Percentiles rank a stretch among this genome's conserved stretches.
phyloP scores from a whole-genome alignment of 2,329 filamentous ascomycete species.

The Ceratocystis huliohia region DNA sequence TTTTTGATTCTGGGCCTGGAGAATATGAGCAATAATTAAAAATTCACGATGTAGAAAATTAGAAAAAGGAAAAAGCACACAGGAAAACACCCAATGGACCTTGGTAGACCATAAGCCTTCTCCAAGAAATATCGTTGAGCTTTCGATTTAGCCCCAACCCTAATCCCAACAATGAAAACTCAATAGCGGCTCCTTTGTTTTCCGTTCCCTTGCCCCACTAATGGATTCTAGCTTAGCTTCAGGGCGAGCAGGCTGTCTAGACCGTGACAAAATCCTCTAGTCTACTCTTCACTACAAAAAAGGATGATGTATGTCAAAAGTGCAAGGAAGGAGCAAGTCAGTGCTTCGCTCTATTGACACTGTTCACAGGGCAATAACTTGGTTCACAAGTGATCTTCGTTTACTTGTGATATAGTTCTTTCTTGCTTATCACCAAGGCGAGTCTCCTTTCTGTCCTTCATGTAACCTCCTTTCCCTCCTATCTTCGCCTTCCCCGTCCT shows the following conservation, averaged over 20 bases:
- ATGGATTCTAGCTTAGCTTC: neutral
- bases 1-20: too few species aligned
- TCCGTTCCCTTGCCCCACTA: neutral
- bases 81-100: too few species aligned
- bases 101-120: too few species aligned
- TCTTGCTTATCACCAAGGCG: neutral
- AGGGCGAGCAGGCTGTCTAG: neutral
- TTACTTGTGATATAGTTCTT: slow-evolving; percentile 1
- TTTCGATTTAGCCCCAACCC: too few species aligned
- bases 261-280: neutral
- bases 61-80: too few species aligned
- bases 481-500: neutral
- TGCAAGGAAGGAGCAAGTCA: slow-evolving; percentile 2
- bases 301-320: neutral
- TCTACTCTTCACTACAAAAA: neutral
- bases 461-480: neutral
- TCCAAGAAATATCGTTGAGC: too few species aligned
- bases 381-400: neutral
- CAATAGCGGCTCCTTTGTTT: neutral
- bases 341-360: slow-evolving; percentile 5
- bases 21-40: too few species aligned
- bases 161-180: neutral
- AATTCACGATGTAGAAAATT: too few species aligned
- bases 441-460: neutral
- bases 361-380: neutral